phyloP scores from a whole-genome alignment of 2,329 filamentous ascomycete genomes.

The Microsporum audouinii region DNA sequence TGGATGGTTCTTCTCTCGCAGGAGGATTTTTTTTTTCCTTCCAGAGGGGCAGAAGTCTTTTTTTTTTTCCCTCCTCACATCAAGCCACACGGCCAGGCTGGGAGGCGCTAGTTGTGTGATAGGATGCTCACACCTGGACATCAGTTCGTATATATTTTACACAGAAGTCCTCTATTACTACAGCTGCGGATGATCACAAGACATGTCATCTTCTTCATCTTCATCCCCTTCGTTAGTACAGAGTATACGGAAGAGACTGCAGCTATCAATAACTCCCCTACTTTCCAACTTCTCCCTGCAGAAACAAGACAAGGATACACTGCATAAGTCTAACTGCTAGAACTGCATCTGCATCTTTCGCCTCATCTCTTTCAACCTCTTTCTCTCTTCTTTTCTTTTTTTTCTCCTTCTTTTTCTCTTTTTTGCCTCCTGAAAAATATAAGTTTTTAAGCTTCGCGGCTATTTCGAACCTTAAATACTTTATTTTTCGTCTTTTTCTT shows the following conservation, averaged over 20 bases:
- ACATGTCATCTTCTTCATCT: neutral
- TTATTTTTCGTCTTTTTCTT: neutral
- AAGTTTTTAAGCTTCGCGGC: slow-evolving; percentile 1
- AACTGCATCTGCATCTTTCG: neutral
- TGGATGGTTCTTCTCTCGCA: neutral
- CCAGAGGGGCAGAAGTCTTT: neutral
- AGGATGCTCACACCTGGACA: neutral
- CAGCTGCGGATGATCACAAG: neutral
- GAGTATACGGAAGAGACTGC: too few relatives aligned
- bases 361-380: neutral
- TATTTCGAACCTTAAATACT: neutral
- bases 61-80: neutral
- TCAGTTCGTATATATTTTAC: neutral
- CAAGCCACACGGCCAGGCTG: neutral
- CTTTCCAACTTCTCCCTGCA: neutral
- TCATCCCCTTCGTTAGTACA: too few relatives aligned
- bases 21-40: neutral
- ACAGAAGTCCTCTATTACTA: neutral
- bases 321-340: neutral
- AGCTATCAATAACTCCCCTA: neutral
- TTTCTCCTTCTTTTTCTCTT: neutral
- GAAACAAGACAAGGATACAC: neutral
- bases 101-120: neutral
- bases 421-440: neutral
- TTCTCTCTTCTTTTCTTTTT: neutral